Evolutionary conservation across 352 stramenopile species (phyloP), one percentile per base, ranked within the genome.

Genomic region (Globisporangium rhizosaccharum): DNA sequence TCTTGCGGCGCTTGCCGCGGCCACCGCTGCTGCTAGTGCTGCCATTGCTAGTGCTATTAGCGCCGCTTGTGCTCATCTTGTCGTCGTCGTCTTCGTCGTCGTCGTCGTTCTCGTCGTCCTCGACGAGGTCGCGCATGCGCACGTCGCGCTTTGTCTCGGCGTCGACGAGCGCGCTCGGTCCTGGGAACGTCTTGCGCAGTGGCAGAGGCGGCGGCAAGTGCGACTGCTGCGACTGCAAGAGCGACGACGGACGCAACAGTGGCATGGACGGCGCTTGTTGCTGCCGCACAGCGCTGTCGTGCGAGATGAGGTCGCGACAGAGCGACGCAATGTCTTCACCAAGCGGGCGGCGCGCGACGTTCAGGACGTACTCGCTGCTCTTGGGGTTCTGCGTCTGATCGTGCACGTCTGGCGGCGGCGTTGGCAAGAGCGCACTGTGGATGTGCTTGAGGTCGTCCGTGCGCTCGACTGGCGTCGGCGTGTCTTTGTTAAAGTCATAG

Each of bases 251-350:
- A 1, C 33, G 33, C 33, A 39, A 12, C 7, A 39, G 33, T 8
- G 33, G 33, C 7, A 39, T 6, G 2, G 33, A 39, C 10, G 33
- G 33, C 33, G 33, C 33, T 39, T 39, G 33, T 12, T 39, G 42
- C 41, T 30, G 48, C 18, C 48, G 64, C 26, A 42, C 65, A 53
- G 46, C 65, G 64, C 20, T 53, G 61, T 91, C 79, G 65, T 89
- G 79, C 28, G 79, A 82, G 57, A 88, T 88, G 47, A 91, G 71
- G 65, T 91, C 81, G 28, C 79, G 79, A 44, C 81, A 91, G 56
- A 91, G 71, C 51, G 79, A 91, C 53, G 81, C 81, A 59, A 91
- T 91, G 53, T 91, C 81, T 57, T 91, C 81, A 10, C 88, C 67
- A 36, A 91, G 63, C 45, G 81, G 79, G 20, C 80, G 77, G 20